These are phyloP conservation scores for Plenodomus biglobosus DNA, from an alignment of 2,329 filamentous ascomycete genomes.

Conservation along the genomic window DNA sequence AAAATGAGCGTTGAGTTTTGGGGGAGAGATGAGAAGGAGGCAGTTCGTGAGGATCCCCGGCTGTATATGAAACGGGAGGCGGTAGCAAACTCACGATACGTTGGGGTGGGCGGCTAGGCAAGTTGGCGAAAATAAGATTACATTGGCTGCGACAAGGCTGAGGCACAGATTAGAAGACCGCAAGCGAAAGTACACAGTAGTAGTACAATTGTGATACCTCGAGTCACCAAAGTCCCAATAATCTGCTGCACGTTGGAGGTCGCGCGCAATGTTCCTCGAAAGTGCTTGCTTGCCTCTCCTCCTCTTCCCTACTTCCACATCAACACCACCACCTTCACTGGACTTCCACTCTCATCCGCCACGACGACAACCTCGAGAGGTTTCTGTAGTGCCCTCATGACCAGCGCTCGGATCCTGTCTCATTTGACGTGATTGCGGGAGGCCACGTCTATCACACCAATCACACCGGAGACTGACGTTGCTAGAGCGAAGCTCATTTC, in stretches of 20 bases:
- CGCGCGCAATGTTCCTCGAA: background rate
- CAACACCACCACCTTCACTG: background rate
- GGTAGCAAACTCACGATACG: constrained; percentile 18
- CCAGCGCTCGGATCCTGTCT: constrained; percentile 14
- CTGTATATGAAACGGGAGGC: constrained; percentile 31
- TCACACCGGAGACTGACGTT: constrained; percentile 9
- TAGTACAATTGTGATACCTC: constrained; percentile 3
- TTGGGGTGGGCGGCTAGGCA: constrained; percentile 20
- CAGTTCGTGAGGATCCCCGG: constrained; percentile 18
- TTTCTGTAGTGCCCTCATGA: constrained; percentile 1
- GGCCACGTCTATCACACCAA: constrained; percentile 27
- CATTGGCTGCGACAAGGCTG: constrained; percentile 20
- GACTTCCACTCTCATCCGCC: background rate
- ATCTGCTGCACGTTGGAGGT: constrained; percentile 1
- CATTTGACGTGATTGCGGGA: constrained; percentile 25
- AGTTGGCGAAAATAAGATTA: constrained; percentile 5
- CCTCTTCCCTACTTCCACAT: background rate
- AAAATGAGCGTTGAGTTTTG: constrained; percentile 24
- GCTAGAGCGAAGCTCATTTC: constrained; percentile 27
- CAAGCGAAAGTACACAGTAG: constrained; percentile 7
- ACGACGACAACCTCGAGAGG: constrained; percentile 5
- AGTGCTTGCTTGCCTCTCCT: no score
- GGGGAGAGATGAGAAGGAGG: constrained; percentile 19
- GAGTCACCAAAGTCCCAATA: constrained; percentile 2
- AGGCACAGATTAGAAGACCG: constrained; percentile 10